A percentile compares a stretch with the other conserved stretches of the same genome.
Conservation (phyloP, 371 early-diverging fungal species). For the Actinomortierella wolfii region DNA sequence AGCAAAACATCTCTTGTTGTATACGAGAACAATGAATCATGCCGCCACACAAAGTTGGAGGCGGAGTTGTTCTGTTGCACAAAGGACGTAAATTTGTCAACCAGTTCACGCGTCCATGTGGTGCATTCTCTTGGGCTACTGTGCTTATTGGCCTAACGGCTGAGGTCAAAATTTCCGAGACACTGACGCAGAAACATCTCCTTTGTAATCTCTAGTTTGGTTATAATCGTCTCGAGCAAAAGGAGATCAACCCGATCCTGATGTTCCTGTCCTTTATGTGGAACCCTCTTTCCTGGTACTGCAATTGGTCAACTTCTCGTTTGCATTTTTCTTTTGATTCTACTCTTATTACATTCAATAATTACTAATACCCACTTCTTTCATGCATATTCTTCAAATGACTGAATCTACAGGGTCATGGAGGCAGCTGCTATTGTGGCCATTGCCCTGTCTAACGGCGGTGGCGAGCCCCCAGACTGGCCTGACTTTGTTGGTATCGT, state of each 20-base stretch:
- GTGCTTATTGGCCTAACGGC: no score
- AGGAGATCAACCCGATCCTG: slow-evolving; percentile 76
- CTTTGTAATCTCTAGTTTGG: slow-evolving; percentile 56
- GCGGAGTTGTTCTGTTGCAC: no score
- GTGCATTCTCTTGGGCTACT: no score
- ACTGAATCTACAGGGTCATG: slow-evolving; percentile 56
- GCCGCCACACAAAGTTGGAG: no score
- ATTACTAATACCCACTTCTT: background rate
- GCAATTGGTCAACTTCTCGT: background rate
- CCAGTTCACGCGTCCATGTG: no score
- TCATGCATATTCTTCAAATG: background rate
- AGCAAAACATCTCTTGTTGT: no score
- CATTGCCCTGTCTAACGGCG: slow-evolving; percentile 72
- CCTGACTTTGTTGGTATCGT: slow-evolving; percentile 85
- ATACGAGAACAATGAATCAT: no score
- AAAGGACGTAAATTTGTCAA: background rate
- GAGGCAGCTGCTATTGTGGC: slow-evolving; percentile 80
- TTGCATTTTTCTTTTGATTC: no score
- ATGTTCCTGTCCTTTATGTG: slow-evolving; percentile 88
- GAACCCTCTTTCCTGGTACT: slow-evolving; percentile 73
- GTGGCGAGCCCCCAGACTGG: slow-evolving; percentile 72
- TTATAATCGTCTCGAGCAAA: slow-evolving; percentile 69
- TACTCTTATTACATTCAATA: background rate
- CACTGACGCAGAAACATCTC: background rate
- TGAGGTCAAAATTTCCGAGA: no score